Base-by-base conservation (phyloP, 106 monocot genomes). In the Amphibolis antarctica region DNA sequence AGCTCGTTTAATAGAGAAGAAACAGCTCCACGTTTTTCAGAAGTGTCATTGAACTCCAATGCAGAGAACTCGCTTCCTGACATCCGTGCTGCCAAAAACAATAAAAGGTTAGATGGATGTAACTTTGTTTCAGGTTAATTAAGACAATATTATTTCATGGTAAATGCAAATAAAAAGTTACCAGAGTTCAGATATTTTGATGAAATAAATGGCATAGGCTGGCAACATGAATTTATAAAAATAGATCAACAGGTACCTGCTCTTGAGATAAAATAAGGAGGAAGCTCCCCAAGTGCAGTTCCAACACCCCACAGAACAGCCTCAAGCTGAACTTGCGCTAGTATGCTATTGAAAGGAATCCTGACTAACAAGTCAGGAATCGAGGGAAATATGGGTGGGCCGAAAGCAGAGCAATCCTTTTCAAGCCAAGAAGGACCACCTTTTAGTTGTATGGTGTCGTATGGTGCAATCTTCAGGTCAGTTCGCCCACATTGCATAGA, bases 221-320 rank as follows among this genome's bases (percentile, higher is more conserved):
- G 15, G 13, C 18, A 24, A 31, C 5, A 22, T 67, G 30, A n/a
- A 12, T 4, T 46, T 15, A 53, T 18, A 1, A 54, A 24, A 17
- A n/a, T 46, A 15, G 13, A 44, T 12, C 21, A 73, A 42, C 56
- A 18, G 21, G 14, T 79, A 96, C 94, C 94, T 76, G 94, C 86
- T 83, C 82, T 86, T 52, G 94, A 84, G 59, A 96, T 83, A 75
- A 96, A 96, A 78, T 96, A 96, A 29, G 94, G 94, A 55, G 94
- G 94, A 75, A 96, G 86, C 66, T 96, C 94, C 29, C 94, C 94
- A 44, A 96, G 86, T 21, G 94, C 86, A 80, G 94, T 96, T 68
- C 94, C 94, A 26, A 96, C 25, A 42, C 94, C 94, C 94, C 94
- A 96, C 13, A 96, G 86, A 63, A 96, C 60, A 55, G 89, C 94